Percentiles rank a stretch among this genome's conserved stretches.
Evolutionary conservation across 257 asterid genomes (phyloP).

Genomic region (Fraxinus anomala): DNA sequence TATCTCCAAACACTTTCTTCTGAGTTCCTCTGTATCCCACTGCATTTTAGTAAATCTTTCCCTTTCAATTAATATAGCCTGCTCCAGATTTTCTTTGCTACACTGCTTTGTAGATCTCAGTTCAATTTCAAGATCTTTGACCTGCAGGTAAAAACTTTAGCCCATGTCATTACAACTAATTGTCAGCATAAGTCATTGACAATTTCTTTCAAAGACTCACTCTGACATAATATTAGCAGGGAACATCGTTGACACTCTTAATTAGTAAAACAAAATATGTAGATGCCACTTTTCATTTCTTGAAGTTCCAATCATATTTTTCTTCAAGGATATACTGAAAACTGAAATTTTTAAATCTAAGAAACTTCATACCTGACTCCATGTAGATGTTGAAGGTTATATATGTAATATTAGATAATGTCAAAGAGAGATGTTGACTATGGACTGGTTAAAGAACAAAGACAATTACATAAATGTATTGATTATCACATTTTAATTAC

Average conservation of each 20-base stretch:
- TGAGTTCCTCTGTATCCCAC: conserved; percentile 74
- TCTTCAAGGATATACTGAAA: conserved; percentile 11
- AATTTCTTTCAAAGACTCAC: not conserved
- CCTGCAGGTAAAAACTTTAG: conserved; percentile 38
- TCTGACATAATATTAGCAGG: conserved; percentile 13
- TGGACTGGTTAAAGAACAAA: too few relatives aligned
- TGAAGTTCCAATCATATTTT: not conserved
- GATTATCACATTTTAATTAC: too few relatives aligned
- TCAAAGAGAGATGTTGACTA: too few relatives aligned
- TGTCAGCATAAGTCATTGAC: too few relatives aligned
- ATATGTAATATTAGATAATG: too few relatives aligned
- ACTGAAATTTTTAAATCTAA: conserved; percentile 10
- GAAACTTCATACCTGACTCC: not conserved
- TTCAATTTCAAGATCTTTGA: conserved; percentile 62
- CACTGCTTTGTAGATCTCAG: conserved; percentile 47
- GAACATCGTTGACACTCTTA: conserved; percentile 8
- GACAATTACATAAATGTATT: too few relatives aligned
- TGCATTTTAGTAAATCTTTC: conserved; percentile 61
- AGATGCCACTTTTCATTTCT: not conserved
- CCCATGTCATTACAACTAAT: too few relatives aligned
- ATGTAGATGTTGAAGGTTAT: too few relatives aligned
- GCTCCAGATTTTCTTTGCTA: conserved; percentile 61
- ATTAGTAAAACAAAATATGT: conserved; percentile 2
- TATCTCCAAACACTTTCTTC: conserved; percentile 53
- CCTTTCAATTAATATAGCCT: conserved; percentile 48